phyloP scores from a whole-genome alignment of 2,329 filamentous ascomycete genomes.

The Chaetoscypha palmicola region DNA sequence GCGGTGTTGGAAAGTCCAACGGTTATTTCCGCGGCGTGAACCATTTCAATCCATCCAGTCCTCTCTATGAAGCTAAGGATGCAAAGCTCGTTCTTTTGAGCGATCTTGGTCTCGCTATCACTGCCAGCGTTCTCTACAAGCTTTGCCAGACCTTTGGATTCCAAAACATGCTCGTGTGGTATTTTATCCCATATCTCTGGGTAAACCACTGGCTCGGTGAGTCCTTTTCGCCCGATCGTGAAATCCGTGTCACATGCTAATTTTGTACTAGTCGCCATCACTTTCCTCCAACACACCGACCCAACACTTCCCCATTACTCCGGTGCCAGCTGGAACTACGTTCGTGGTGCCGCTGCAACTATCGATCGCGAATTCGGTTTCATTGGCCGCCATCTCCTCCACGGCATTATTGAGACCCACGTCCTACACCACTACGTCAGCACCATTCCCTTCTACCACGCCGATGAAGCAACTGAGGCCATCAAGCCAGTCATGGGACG shows the following conservation, averaged over 20 bases:
- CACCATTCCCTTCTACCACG: constrained; percentile 94
- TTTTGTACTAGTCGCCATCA: constrained; percentile 70
- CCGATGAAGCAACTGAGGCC: constrained; percentile 87
- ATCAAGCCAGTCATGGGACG: constrained; percentile 92
- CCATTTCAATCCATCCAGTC: constrained; percentile 86
- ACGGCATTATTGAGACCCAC: constrained; percentile 97
- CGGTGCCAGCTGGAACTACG: constrained; percentile 80
- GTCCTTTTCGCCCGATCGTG: constrained; percentile 33
- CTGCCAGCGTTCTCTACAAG: constrained; percentile 50
- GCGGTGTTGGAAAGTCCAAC: constrained; percentile 87
- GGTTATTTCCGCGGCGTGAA: constrained; percentile 76
- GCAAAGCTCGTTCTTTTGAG: constrained; percentile 80
- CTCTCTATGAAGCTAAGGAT: constrained; percentile 86
- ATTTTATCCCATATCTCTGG: constrained; percentile 91
- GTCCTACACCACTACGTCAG: constrained; percentile 97
- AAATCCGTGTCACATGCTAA: constrained; percentile 26
- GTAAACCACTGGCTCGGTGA: constrained; percentile 98
- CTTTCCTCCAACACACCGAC: constrained; percentile 95
- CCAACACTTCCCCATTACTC: constrained; percentile 90
- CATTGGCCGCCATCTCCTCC: constrained; percentile 81
- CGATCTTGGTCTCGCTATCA: constrained; percentile 66
- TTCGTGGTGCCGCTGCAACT: constrained; percentile 87
- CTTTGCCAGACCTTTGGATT: constrained; percentile 75
- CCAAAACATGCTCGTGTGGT: constrained; percentile 87
- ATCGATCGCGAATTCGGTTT: constrained; percentile 98